A percentile compares a stretch with the other conserved stretches of the same genome.
phyloP scores from a whole-genome alignment of 257 asterid species.

The Salvia splendens region DNA sequence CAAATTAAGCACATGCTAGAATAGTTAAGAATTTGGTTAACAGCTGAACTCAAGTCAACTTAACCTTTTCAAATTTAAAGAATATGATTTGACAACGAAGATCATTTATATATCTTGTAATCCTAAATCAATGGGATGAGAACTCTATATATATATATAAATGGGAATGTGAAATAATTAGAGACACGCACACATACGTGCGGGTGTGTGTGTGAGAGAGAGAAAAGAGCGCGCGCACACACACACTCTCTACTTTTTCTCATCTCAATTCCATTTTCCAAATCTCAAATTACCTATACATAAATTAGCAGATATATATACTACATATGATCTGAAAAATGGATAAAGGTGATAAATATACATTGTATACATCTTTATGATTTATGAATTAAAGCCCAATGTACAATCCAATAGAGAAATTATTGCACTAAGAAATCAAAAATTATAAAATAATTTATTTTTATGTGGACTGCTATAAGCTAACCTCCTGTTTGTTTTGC shows the following conservation, averaged over 20 bases:
- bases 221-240: slow-evolving; percentile 23
- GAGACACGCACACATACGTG: not conserved
- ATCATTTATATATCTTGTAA: too few relatives aligned
- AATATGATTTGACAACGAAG: not conserved
- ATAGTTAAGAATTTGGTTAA: not conserved
- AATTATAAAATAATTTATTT: too few relatives aligned
- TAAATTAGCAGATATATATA: too few relatives aligned
- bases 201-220: slow-evolving; percentile 18
- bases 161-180: not conserved
- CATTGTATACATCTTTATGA: too few relatives aligned
- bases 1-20: not conserved
- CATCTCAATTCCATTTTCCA: too few relatives aligned
- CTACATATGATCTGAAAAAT: too few relatives aligned
- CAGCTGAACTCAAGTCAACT: not conserved
- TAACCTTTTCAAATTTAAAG: not conserved
- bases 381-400: too few relatives aligned
- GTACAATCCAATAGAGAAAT: too few relatives aligned
- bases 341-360: too few relatives aligned
- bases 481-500: not conserved
- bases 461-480: not conserved
- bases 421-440: too few relatives aligned
- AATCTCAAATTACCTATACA: too few relatives aligned
- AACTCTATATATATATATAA: not conserved
- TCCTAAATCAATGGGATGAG: too few relatives aligned
- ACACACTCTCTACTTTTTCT: slow-evolving; percentile 10